Conservation (phyloP, 2,329 filamentous ascomycete genomes). For the Colletotrichum sp. region DNA sequence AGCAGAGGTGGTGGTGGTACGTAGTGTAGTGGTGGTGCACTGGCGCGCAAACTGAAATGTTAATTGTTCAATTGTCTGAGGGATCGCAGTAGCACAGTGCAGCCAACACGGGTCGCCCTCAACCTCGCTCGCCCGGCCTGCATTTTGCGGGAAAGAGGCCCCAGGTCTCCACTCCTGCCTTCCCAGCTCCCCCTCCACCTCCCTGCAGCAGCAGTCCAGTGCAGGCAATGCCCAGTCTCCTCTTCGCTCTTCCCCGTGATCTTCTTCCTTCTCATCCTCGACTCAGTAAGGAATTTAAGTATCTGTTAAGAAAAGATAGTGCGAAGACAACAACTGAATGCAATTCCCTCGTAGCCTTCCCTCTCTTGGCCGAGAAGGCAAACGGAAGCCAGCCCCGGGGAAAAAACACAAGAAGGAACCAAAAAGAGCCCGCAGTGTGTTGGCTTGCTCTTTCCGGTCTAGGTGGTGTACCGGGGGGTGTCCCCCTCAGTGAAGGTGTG, state of each 20-base stretch:
- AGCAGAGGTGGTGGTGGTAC: not conserved
- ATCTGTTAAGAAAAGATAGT: not conserved
- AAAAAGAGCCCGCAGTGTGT: not conserved
- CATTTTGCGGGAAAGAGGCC: not conserved
- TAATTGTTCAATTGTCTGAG: slow-evolving; percentile 2
- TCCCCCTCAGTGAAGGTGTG: not conserved
- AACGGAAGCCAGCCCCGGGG: not conserved
- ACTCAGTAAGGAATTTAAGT: not conserved
- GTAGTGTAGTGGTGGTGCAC: not conserved
- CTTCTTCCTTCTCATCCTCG: not conserved
- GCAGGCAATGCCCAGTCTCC: slow-evolving; percentile 3
- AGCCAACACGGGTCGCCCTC: not conserved
- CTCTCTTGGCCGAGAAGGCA: not conserved
- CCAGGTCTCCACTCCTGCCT: not conserved
- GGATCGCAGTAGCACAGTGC: slow-evolving; percentile 16
- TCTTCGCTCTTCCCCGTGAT: not conserved
- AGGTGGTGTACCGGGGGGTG: not conserved
- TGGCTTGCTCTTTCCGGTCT: not conserved
- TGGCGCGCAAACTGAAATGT: not conserved
- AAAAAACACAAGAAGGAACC: not conserved
- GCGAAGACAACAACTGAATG: not conserved
- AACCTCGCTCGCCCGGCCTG: not conserved
- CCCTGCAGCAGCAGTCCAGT: slow-evolving; percentile 6
- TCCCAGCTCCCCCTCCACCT: slow-evolving; percentile 5
- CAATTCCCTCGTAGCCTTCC: not conserved